Conservation (phyloP, 192 early-diverging fungal genomes). For the Coemansia aciculifera region DNA sequence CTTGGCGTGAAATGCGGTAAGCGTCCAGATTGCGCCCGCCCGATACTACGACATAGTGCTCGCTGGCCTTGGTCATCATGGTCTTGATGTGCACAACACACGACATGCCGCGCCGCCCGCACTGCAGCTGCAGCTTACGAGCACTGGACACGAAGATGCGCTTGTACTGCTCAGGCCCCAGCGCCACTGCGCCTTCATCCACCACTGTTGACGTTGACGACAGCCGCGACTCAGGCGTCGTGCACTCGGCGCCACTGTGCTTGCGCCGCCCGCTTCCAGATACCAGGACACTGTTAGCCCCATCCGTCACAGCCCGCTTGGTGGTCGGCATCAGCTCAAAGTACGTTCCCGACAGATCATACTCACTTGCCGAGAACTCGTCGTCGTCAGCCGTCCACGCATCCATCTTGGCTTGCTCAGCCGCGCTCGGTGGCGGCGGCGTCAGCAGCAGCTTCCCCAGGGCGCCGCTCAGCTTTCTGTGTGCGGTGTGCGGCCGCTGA, state of each 20-base stretch:
- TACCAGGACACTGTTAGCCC: neutral
- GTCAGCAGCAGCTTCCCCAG: conserved; percentile 21
- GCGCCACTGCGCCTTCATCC: conserved; percentile 21
- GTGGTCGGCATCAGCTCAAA: conserved; percentile 32
- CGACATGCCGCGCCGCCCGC: conserved; percentile 26
- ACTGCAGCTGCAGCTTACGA: conserved; percentile 46
- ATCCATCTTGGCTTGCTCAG: conserved; percentile 46
- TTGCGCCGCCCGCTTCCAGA: neutral
- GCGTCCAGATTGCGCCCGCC: conserved; percentile 34
- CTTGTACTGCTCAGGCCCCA: conserved; percentile 42
- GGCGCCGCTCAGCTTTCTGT: conserved; percentile 17
- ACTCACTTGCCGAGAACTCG: conserved; percentile 41
- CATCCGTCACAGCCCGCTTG: neutral
- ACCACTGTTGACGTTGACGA: conserved; percentile 50
- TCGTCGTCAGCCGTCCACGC: conserved; percentile 51
- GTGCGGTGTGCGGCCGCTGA: neutral
- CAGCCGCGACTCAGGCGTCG: conserved; percentile 32
- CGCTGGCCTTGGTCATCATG: conserved; percentile 46
- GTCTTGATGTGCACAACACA: conserved; percentile 41
- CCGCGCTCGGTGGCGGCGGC: conserved; percentile 23
- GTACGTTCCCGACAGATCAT: conserved; percentile 44
- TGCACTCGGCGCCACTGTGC: conserved; percentile 7
- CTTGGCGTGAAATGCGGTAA: conserved; percentile 10
- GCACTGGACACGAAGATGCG: conserved; percentile 38
- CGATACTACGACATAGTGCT: conserved; percentile 28